phyloP scores from a whole-genome alignment of 257 asterid species.

The Mitragyna speciosa region DNA sequence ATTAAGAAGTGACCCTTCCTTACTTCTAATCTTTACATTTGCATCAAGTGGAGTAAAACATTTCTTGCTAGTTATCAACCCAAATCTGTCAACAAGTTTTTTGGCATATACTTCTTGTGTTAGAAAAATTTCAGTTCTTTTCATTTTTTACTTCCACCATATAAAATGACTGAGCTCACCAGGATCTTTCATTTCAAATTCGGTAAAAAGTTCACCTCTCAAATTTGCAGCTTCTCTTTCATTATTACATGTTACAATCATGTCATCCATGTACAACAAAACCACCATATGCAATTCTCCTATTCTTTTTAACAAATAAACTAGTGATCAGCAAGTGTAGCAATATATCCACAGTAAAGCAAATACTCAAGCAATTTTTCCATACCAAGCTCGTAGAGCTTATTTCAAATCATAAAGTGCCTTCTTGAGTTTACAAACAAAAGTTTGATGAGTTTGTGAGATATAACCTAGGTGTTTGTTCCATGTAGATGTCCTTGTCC shows the following conservation, averaged over 20 bases:
- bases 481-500: neutral
- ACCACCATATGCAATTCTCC: neutral
- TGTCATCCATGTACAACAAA: slow-evolving; percentile 16
- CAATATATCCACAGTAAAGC: neutral
- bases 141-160: slow-evolving; percentile 14
- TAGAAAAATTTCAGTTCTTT: neutral
- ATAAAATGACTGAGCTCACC: slow-evolving; percentile 12
- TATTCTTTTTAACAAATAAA: neutral
- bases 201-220: neutral
- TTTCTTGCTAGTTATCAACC: neutral
- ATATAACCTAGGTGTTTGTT: neutral
- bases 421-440: neutral
- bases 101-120: slow-evolving; percentile 20
- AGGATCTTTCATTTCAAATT: slow-evolving; percentile 27
- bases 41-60: slow-evolving; percentile 18
- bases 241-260: slow-evolving; percentile 11
- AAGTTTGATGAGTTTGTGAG: neutral
- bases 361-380: neutral
- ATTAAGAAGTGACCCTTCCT: slow-evolving; percentile 2
- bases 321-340: neutral
- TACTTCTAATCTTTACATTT: neutral
- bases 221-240: neutral
- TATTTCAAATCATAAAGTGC: neutral
- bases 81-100: slow-evolving; percentile 1
- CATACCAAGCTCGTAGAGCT: slow-evolving; percentile 14